Conservation (phyloP, 345 rosid genomes). For the Populus simonii region DNA sequence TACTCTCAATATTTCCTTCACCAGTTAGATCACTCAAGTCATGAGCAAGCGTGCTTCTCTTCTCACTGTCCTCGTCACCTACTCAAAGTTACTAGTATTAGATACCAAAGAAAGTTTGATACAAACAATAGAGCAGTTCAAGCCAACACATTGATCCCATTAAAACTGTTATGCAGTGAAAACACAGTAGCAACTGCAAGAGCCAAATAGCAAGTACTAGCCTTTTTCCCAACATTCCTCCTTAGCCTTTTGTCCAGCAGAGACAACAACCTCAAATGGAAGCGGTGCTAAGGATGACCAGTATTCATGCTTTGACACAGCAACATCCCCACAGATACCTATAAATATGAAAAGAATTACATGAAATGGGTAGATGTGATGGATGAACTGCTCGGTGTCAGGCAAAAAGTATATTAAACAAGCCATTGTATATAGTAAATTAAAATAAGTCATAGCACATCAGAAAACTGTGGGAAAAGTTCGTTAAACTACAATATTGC, state of each 20-base stretch:
- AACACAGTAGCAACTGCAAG: background rate
- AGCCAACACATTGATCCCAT: slow-evolving; percentile 5
- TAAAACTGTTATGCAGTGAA: background rate
- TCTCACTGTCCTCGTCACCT: slow-evolving; percentile 23
- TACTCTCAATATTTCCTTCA: slow-evolving; percentile 97
- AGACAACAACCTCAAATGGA: slow-evolving; percentile 83
- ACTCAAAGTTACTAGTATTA: slow-evolving; percentile 3
- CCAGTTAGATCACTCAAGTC: slow-evolving; percentile 74
- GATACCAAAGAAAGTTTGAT: background rate
- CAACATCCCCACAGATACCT: slow-evolving; percentile 93
- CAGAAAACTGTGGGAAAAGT: background rate
- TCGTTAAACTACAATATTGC: background rate
- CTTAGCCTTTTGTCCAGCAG: slow-evolving; percentile 81
- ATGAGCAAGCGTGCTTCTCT: slow-evolving; percentile 42
- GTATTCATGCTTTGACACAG: slow-evolving; percentile 69
- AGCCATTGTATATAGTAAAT: background rate
- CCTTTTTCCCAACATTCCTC: slow-evolving; percentile 80
- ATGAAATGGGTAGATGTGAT: slow-evolving; percentile 13
- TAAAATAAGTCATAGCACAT: background rate
- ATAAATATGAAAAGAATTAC: slow-evolving; percentile 13
- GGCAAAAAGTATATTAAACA: background rate
- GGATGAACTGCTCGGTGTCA: background rate
- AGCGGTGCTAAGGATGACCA: slow-evolving; percentile 99
- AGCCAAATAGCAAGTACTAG: slow-evolving; percentile 28
- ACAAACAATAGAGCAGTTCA: background rate